Conservation (phyloP, 805 yeast species). For the Pichia rugopelliculosa region DNA sequence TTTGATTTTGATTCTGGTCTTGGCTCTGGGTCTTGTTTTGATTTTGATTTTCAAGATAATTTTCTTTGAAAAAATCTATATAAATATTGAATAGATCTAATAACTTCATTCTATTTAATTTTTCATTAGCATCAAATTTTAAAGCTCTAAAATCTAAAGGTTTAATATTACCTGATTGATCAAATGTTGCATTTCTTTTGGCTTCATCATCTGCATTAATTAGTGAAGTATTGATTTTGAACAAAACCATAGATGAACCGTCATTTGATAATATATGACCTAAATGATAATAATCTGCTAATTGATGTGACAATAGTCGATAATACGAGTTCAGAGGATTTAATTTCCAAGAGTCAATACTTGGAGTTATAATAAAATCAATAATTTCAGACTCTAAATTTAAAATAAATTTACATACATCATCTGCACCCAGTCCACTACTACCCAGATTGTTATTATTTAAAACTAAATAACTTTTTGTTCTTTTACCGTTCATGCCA, state of each 20-base stretch:
- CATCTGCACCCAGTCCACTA: slow-evolving; percentile 24
- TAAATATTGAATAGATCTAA: slow-evolving; percentile 19
- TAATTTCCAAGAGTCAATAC: slow-evolving; percentile 36
- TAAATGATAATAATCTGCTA: slow-evolving; percentile 58
- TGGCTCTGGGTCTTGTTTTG: too few relatives aligned
- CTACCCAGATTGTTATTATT: background rate
- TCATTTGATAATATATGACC: slow-evolving; percentile 50
- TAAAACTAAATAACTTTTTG: slow-evolving; percentile 6
- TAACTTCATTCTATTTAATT: slow-evolving; percentile 26
- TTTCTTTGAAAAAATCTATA: background rate
- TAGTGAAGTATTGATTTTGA: slow-evolving; percentile 31
- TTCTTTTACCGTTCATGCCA: slow-evolving; percentile 20
- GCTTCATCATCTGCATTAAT: slow-evolving; percentile 30
- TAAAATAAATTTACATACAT: slow-evolving; percentile 36
- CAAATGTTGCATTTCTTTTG: slow-evolving; percentile 26
- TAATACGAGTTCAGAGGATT: slow-evolving; percentile 62
- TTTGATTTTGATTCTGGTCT: background rate
- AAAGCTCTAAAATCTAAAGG: slow-evolving; percentile 26
- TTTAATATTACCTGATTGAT: slow-evolving; percentile 27
- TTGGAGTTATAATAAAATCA: slow-evolving; percentile 35
- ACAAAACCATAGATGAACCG: slow-evolving; percentile 39
- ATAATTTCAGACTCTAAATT: slow-evolving; percentile 41
- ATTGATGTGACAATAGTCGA: slow-evolving; percentile 58
- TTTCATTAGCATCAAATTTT: slow-evolving; percentile 27
- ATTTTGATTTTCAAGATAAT: background rate